Percentiles rank a stretch among this genome's conserved stretches.
Conservation (phyloP, 2,329 filamentous ascomycete genomes). For the Diaporthe helianthi region DNA sequence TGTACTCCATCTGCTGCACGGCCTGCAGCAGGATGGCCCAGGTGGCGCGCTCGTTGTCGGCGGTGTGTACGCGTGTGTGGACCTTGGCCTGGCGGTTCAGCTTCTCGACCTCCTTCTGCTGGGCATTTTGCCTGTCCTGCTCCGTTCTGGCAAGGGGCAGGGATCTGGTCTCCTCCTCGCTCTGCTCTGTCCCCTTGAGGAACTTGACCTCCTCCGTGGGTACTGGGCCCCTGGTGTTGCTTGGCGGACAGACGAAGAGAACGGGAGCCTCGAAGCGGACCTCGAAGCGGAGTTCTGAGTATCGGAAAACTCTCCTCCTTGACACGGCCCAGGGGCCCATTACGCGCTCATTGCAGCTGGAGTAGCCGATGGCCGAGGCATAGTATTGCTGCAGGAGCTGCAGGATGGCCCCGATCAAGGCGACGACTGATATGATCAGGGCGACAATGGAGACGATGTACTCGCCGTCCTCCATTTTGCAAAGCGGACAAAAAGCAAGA, state of each 20-base stretch:
- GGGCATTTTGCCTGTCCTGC: conserved; percentile 22
- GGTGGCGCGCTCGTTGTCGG: conserved; percentile 63
- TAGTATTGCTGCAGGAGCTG: conserved; percentile 60
- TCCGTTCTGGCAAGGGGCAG: conserved; percentile 8
- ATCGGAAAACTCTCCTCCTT: conserved; percentile 50
- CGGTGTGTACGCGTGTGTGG: conserved; percentile 53
- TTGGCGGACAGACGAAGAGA: conserved; percentile 55
- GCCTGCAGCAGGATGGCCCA: conserved; percentile 60
- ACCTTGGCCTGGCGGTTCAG: conserved; percentile 39
- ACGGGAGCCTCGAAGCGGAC: conserved; percentile 58
- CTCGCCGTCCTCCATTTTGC: conserved; percentile 40
- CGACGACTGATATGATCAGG: conserved; percentile 55
- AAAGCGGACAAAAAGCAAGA: not conserved
- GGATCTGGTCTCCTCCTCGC: conserved; percentile 43
- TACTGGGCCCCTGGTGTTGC: conserved; percentile 48
- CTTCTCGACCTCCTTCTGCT: conserved; percentile 30
- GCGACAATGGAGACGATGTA: conserved; percentile 51
- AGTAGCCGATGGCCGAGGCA: conserved; percentile 57
- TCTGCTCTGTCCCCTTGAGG: conserved; percentile 48
- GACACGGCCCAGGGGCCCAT: conserved; percentile 55
- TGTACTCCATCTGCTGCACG: conserved; percentile 57
- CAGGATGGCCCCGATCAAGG: conserved; percentile 52
- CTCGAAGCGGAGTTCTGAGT: conserved; percentile 56
- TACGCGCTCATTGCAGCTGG: conserved; percentile 55
- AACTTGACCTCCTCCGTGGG: conserved; percentile 42